Percentiles rank a stretch among this genome's conserved stretches.
These are phyloP conservation scores for Colletotrichum tropicale DNA, from an alignment of 2,329 filamentous ascomycete species.

Conservation along the genomic window DNA sequence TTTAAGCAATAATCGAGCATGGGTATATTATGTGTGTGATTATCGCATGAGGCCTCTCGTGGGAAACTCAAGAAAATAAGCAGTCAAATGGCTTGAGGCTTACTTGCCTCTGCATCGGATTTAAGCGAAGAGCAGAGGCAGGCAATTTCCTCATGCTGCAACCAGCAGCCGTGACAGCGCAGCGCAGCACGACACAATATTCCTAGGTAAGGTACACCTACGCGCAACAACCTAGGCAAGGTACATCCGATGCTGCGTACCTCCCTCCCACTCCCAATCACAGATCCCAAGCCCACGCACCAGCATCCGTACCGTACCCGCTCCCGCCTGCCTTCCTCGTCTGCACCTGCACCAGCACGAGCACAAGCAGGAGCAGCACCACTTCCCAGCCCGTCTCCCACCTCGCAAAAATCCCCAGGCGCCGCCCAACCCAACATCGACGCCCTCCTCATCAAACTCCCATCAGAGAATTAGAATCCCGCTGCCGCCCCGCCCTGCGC, in stretches of 20 bases:
- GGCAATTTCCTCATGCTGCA: conserved; percentile 1
- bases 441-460: background rate
- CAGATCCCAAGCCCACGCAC: background rate
- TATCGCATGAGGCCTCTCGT: background rate
- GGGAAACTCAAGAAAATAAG: background rate
- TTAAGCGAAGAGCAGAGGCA: conserved; percentile 10
- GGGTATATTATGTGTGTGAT: background rate
- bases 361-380: background rate
- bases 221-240: background rate
- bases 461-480: conserved; percentile 13
- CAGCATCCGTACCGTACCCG: background rate
- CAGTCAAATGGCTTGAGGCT: background rate
- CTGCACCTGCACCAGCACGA: background rate
- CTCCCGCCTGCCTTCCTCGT: background rate
- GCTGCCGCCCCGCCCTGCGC: conserved; percentile 3
- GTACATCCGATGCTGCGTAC: background rate
- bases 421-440: conserved; percentile 11
- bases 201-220: background rate
- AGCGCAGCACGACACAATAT: background rate
- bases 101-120: background rate
- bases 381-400: background rate
- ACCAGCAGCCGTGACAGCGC: background rate
- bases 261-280: background rate
- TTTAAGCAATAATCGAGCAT: background rate
- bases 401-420: conserved; percentile 16